phyloP scores from a whole-genome alignment of 2,329 filamentous ascomycete species.

The Fusarium xyrophilum region DNA sequence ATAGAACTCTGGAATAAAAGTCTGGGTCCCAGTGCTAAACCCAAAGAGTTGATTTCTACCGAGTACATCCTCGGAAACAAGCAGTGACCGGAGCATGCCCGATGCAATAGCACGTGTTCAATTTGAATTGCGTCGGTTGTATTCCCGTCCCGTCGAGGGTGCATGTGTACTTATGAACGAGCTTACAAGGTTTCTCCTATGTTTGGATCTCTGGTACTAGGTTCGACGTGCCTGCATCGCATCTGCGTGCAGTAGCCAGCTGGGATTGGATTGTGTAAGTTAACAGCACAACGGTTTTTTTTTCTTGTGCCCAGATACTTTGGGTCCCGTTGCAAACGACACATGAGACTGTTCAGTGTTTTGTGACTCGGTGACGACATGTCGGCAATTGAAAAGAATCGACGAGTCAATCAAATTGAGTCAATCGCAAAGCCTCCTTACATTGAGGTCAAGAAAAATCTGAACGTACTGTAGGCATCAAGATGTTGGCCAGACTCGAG shows the following conservation, averaged over 20 bases:
- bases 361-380: background rate
- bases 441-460: constrained; percentile 8
- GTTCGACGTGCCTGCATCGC: constrained; percentile 7
- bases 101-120: background rate
- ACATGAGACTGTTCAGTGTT: background rate
- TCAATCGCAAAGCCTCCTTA: constrained; percentile 5
- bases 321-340: background rate
- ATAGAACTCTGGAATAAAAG: constrained; percentile 1
- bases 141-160: background rate
- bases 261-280: background rate
- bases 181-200: background rate
- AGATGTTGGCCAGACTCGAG: background rate
- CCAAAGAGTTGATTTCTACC: background rate
- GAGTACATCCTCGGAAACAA: background rate
- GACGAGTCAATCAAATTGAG: constrained; percentile 1
- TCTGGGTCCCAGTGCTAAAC: constrained; percentile 3
- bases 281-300: background rate
- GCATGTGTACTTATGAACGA: background rate
- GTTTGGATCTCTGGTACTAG: background rate
- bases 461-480: background rate
- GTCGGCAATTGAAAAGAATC: background rate
- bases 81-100: background rate
- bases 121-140: background rate
- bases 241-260: constrained; percentile 3
- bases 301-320: background rate